Conservation (phyloP, 768 basidiomycete species). For the Tulasnella calospora region DNA sequence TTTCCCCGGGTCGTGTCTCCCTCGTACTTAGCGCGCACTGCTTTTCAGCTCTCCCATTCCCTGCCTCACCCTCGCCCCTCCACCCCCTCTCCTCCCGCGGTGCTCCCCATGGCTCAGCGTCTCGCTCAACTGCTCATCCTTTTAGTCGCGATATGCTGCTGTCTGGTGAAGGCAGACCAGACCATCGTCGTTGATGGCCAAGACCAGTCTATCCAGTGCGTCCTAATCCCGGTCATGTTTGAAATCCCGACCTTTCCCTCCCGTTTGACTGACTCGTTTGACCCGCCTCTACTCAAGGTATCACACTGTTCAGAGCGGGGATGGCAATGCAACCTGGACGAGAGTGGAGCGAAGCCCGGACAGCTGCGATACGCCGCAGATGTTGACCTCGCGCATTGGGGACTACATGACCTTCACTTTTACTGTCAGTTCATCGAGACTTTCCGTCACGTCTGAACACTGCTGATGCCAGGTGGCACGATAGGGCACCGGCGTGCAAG, state of each 20-base stretch:
- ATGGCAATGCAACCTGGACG: neutral
- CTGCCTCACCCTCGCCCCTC: neutral
- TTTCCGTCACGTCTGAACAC: too few relatives aligned
- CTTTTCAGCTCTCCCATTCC: neutral
- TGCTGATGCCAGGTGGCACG: neutral
- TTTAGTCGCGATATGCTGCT: neutral
- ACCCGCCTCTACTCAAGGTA: neutral
- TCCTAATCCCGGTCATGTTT: neutral
- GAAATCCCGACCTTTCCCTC: neutral
- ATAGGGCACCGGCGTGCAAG: constrained; percentile 12
- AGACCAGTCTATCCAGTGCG: constrained; percentile 1
- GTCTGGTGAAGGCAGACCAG: neutral
- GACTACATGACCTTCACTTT: constrained; percentile 1
- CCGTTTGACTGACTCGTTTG: neutral
- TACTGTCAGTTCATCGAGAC: neutral
- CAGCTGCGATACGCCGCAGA: neutral
- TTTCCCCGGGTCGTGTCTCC: neutral
- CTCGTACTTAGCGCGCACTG: neutral
- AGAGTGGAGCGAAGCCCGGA: neutral
- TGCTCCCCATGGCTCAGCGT: neutral
- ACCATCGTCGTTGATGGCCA: neutral
- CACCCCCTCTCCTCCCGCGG: neutral
- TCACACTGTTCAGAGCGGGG: neutral
- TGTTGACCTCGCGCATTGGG: neutral
- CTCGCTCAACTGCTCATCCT: neutral